Evolutionary conservation across 805 yeast genomes (phyloP), one percentile per base, ranked within the genome.

Genomic region (Starmerella etchellsii): DNA sequence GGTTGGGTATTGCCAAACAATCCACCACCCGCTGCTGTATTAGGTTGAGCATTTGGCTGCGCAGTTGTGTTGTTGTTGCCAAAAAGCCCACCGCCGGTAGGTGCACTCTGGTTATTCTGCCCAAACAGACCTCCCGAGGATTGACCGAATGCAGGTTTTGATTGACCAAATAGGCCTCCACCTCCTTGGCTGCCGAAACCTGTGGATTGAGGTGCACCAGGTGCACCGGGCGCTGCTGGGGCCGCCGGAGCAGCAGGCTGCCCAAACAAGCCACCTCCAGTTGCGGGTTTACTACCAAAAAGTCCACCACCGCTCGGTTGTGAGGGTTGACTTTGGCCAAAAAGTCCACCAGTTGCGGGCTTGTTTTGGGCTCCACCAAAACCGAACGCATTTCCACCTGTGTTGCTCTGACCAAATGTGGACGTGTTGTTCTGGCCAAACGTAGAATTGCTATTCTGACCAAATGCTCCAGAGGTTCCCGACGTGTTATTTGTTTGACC

Each of bases 201-300:
- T 8, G 54, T 50, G 29, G 48, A 8, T 10, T 7, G 25, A 8
- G 25, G 10, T 8, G 7, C 46, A 18, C 14, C 42, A n/a, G 25
- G 30, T n/a, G 19, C 15, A 14, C n/a, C 36, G 16, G 9, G 20
- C 10, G 19, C 23, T 4, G 22, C 49, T 42, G 20, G 47, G 49
- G 33, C 49, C 49, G 43, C 48, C 10, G 54, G 52, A 28, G 57
- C 51, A 34, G 43, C 45, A 13, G 46, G 52, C 21, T 44, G 48
- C 11, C 70, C 71, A 51, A 68, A 68, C 31, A 66, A 42, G 19
- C 36, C 31, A 6, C 39, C 35, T 4, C 27, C 16, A 11, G 42
- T 47, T 11, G 53, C 53, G 31, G 56, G 49, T 34, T 44, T 46
- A 9, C 46, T 42, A 20, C 64, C 63, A 39, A 55, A 25, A 16